These are phyloP conservation scores for Condylostoma magnum DNA, from an alignment of 169 alveolate species.

Conservation along the genomic window DNA sequence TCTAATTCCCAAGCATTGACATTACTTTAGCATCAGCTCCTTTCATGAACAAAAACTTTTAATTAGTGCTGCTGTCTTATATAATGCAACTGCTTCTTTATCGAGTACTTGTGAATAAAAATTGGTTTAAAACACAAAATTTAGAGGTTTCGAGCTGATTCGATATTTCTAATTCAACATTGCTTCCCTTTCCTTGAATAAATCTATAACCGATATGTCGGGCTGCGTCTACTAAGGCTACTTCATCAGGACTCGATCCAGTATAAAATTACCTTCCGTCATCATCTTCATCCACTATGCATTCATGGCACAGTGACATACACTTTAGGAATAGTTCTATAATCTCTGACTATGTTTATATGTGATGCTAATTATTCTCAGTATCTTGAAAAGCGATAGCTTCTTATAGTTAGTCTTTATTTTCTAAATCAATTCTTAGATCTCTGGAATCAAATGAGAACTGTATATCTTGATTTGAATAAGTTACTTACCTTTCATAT, in stretches of 20 bases:
- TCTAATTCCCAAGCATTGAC: not conserved
- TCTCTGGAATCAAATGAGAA: too few species aligned
- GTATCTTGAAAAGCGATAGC: too few species aligned
- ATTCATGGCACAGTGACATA: slow-evolving; percentile 4
- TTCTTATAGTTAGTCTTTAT: too few species aligned
- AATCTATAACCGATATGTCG: slow-evolving; percentile 10
- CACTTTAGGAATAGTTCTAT: not conserved
- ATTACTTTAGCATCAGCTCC: slow-evolving; percentile 74
- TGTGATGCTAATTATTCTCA: too few species aligned
- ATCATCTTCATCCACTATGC: not conserved
- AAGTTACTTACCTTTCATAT: too few species aligned
- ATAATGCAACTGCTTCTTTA: slow-evolving; percentile 51
- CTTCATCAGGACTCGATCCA: slow-evolving; percentile 42
- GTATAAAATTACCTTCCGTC: not conserved
- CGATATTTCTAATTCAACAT: slow-evolving; percentile 13
- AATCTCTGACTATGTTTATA: slow-evolving; percentile 4
- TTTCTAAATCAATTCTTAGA: too few species aligned
- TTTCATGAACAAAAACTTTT: slow-evolving; percentile 59
- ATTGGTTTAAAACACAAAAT: slow-evolving; percentile 30
- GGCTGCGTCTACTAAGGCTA: slow-evolving; percentile 34
- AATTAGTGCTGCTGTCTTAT: slow-evolving; percentile 36
- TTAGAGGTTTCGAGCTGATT: slow-evolving; percentile 25
- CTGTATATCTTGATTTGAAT: too few species aligned
- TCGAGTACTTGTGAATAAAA: slow-evolving; percentile 54
- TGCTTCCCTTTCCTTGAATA: slow-evolving; percentile 20